These are phyloP conservation scores for Pseudohyphozyma bogoriensis DNA, from an alignment of 768 basidiomycete species.

Conservation along the genomic window DNA sequence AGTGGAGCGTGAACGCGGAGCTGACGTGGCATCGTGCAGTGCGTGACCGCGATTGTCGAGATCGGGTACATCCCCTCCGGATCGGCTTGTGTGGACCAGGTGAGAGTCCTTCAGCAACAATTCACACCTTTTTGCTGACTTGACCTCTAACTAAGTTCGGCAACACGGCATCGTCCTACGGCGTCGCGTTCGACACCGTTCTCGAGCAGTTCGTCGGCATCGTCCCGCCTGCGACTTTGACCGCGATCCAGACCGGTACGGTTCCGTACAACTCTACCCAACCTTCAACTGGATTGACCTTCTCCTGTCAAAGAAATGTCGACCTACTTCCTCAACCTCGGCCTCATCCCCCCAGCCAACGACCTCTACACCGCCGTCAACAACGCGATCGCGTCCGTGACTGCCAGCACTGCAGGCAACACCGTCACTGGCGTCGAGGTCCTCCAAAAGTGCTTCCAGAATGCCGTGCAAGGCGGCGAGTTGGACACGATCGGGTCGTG, in stretches of 20 bases:
- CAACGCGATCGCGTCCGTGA: conserved; percentile 11
- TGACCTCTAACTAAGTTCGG: not conserved
- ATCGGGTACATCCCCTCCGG: not conserved
- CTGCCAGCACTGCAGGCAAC: conserved; percentile 6
- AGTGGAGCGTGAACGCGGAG: not conserved
- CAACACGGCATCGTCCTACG: conserved; percentile 5
- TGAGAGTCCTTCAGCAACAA: too few relatives aligned
- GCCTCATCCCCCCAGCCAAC: conserved; percentile 13
- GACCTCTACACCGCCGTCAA: conserved; percentile 13
- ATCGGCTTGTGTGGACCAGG: not conserved
- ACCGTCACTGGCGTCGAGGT: conserved; percentile 5
- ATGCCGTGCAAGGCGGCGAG: not conserved
- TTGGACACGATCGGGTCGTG: conserved; percentile 9
- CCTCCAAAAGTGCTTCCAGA: conserved; percentile 1
- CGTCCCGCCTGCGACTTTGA: conserved; percentile 10
- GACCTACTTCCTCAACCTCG: conserved; percentile 13
- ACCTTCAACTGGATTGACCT: not conserved
- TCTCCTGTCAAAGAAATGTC: not conserved
- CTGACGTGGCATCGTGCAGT: not conserved
- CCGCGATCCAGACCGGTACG: conserved; percentile 7
- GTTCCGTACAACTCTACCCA: not conserved
- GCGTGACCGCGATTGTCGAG: not conserved
- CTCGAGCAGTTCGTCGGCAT: conserved; percentile 19
- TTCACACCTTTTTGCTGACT: not conserved
- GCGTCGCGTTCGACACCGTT: conserved; percentile 6